phyloP scores from a whole-genome alignment of 768 basidiomycete species.

The Sarcodon aspratus region DNA sequence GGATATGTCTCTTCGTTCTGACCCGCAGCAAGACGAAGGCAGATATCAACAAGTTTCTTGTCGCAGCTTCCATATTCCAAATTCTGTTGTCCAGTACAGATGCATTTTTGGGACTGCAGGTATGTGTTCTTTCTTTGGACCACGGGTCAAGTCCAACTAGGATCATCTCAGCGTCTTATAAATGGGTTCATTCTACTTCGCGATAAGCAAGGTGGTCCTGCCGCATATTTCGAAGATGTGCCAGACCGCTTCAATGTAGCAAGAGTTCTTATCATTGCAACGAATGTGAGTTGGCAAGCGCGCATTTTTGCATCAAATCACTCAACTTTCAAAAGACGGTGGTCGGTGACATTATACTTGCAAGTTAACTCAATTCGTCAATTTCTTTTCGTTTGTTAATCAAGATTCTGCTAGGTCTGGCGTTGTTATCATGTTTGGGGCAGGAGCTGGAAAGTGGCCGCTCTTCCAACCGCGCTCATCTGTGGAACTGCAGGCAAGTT shows the following conservation, averaged over 20 bases:
- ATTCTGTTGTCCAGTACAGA: not conserved
- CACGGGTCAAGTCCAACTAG: constrained; percentile 18
- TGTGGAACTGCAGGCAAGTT: constrained; percentile 19
- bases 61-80: constrained; percentile 11
- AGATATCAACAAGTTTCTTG: constrained; percentile 13
- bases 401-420: constrained; percentile 13
- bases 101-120: not conserved
- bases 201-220: constrained; percentile 18
- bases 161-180: constrained; percentile 20
- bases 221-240: constrained; percentile 20
- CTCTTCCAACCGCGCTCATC: constrained; percentile 18
- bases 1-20: constrained; percentile 16
- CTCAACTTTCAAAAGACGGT: constrained; percentile 11
- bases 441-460: constrained; percentile 16
- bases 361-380: constrained; percentile 3
- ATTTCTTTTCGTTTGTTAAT: not conserved
- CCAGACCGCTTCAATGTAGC: constrained; percentile 23
- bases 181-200: constrained; percentile 20
- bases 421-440: constrained; percentile 24
- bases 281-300: constrained; percentile 10
- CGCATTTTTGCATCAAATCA: not conserved
- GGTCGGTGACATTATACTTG: constrained; percentile 20
- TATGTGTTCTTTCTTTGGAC: constrained; percentile 24
- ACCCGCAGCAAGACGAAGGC: constrained; percentile 12
- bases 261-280: constrained; percentile 21